Conservation (phyloP, 495 filamentous ascomycete genomes). For the Rostrohypoxylon terebratum region DNA sequence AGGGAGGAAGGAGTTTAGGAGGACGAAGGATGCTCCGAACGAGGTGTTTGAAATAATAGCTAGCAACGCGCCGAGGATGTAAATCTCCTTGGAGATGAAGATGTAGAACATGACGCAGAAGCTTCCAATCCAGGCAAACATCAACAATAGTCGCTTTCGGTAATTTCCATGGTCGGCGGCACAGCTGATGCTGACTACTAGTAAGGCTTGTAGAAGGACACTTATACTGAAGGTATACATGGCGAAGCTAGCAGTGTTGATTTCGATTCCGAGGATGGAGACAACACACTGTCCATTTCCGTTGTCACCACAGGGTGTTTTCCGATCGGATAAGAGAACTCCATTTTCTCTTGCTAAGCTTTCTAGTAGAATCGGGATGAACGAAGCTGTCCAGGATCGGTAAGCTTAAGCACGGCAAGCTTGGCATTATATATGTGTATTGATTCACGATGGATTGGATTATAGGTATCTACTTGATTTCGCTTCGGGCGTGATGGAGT, state of each 20-base stretch:
- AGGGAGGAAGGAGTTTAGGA: conserved; percentile 86
- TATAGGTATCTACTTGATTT: conserved; percentile 4
- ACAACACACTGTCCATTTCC: conserved; percentile 81
- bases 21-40: conserved; percentile 86
- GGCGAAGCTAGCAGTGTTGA: conserved; percentile 97
- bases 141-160: conserved; percentile 85
- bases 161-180: conserved; percentile 96
- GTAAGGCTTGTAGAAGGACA: conserved; percentile 85
- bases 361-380: conserved; percentile 96
- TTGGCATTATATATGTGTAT: conserved; percentile 11
- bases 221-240: conserved; percentile 98
- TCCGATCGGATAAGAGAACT: conserved; percentile 79
- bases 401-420: conserved; percentile 28
- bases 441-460: not conserved
- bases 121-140: conserved; percentile 84
- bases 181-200: conserved; percentile 95
- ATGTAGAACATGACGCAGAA: conserved; percentile 90
- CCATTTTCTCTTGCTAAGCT: conserved; percentile 92
- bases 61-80: conserved; percentile 81
- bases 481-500: conserved; percentile 21
- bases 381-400: conserved; percentile 71
- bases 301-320: conserved; percentile 72
- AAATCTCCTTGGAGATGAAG: conserved; percentile 75
- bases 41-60: conserved; percentile 92
- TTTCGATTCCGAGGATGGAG: conserved; percentile 80